Evolutionary conservation across 345 rosid genomes (phyloP), one percentile per base, ranked within the genome.

Genomic region (Capsella bursapastoris): DNA sequence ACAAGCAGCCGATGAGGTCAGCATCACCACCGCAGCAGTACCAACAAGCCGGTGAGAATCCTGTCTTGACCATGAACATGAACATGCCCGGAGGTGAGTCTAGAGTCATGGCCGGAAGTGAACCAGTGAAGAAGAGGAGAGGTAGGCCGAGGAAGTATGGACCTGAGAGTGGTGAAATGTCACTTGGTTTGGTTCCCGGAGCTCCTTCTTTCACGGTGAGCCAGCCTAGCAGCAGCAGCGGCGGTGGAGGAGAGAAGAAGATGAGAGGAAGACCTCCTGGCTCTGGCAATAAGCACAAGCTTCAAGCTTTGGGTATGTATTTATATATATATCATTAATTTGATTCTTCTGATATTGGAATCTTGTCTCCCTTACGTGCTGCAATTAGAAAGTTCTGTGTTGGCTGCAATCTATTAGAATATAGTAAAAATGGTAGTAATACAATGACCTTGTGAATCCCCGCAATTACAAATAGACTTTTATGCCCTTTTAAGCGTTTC

Each of bases 141-240:
- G 98, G 98, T 48, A 88, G 97, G 77, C 97, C 96, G 11, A 81
- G 97, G 79, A 91, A 86, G 68, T 88, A 91, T 55, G 90, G 88
- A 38, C 82, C 89, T 3, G 90, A 84, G 34, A 87, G 88, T 69
- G 64, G 79, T 27, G 74, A 35, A n/a, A 87, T 84, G 38, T 85
- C 95, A 3, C 74, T 90, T 76, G 92, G 86, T 62, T 78, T 91
- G 75, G 84, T 86, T 14, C 70, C 97, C 3, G 75, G 89, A 5
- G 55, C 85, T 44, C 79, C 70, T 52, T 52, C 79, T 61, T 53
- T n/a, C 44, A 52, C 69, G 4, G 77, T 89, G 41, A 70, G 90
- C 25, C 62, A 65, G 2, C 68, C 81, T 25, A 72, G 70, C 80
- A 31, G 12, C 43, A 88, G 97, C 38, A 87, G 97, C 41, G 72